Evolutionary conservation across 225 moss, liverwort and hornwort species (phyloP), one percentile per base, ranked within the genome.

Genomic region (Neckera pumila): DNA sequence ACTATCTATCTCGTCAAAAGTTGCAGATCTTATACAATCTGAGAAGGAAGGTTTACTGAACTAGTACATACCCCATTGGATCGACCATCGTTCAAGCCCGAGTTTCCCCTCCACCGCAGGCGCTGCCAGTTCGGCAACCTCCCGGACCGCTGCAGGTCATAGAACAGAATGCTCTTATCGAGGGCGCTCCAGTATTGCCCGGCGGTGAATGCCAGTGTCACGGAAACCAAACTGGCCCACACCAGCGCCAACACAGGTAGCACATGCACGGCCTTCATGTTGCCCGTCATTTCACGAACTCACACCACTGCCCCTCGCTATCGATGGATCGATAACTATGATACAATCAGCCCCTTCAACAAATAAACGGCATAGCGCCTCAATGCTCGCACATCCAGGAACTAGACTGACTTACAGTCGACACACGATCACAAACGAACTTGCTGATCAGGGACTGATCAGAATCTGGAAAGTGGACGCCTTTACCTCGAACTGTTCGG

Each of bases 61-160:
- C 40, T 28, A 15, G 60, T 17, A 86, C 93, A 3, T 86, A 94
- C 93, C 88, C 91, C 89, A 40, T 53, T 91, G 45, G 80, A 54
- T 81, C 85, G 90, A 54, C 94, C 94, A 85, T 94, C 94, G 47
- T 81, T 79, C 54, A 91, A 31, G 80, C 62, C 94, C 14, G 94
- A 94, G 86, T 93, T 89, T 61, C 91, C 92, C 86, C 93, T 92
- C 94, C 94, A 94, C n/a, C 86, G 75, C 6, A 94, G 80, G 5
- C 94, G 89, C 87, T 94, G 94, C 92, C 92, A 93, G 10, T 14
- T 67, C 8, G 94, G 94, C 88, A 94, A 64, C 88, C 20, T 81
- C 43, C 94, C 94, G 14, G 94, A 94, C 11, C 93, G 88, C 80
- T 94, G 94, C 82, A 93, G 74, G 76, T 94, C 94, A 67, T 85